Evolutionary conservation across 148 eudicot genomes (phyloP), one percentile per base, ranked within the genome.

Genomic region (Rhododendron ovatum): DNA sequence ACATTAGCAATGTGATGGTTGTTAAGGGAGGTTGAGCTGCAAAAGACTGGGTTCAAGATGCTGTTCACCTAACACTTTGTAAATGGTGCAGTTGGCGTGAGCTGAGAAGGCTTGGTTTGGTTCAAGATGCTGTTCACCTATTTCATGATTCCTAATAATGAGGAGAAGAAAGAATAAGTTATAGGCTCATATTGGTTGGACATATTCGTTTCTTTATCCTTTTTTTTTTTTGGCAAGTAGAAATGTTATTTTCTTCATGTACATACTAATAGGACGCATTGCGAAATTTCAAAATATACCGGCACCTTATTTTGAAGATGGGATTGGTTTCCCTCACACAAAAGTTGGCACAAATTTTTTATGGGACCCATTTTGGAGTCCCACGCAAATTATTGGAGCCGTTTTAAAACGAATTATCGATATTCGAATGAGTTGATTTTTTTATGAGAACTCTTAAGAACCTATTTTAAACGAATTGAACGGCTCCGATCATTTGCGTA

Each of bases 1-100:
- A n/a, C 12, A 26, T 50, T 30, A 1, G 30, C n/a, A 57, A 2
- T 33, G 6, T 14, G 73, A 37, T 5, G 30, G 84, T 82, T 81
- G 83, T 81, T 82, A 37, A 5, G 63, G 26, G 47, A 20, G 59
- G 84, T 55, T 82, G 84, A 82, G 71, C 84, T 82, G 84, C 45
- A 33, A 55, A 15, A 39, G 43, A 22, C 37, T 7, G 0, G 33
- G 24, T 51, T 53, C 39, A 17, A 53, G 15, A 7, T 20, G 65
- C 55, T 33, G 83, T 53, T 81, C 26, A 81, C 83, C 83, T 55
- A 81, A 55, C 67, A 7, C 67, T 33, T 53, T 7, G 67, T 30
- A 18, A 6, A 81, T 55, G 83, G 83, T 11, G 67, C 20, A 48
- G 37, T n/a, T n/a, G 82, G 82, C 43, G 59, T 28, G 24, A 30